phyloP scores from a whole-genome alignment of 164 flowering plant genomes.

The Aristolochia californica region DNA sequence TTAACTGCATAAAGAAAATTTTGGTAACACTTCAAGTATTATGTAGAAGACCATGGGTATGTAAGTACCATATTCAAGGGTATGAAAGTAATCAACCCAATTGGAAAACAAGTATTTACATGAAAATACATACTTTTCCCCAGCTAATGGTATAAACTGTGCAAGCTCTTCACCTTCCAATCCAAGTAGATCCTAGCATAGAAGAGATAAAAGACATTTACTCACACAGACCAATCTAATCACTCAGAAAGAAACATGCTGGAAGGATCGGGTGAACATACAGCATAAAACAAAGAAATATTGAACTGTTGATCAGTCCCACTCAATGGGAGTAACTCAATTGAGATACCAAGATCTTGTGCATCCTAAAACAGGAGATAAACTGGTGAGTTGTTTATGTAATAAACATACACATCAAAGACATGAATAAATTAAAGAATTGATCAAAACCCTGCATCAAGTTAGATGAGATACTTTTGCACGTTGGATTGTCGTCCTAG shows the following conservation, averaged over 20 bases:
- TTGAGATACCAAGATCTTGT: constrained; percentile 85
- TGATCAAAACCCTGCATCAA: not conserved
- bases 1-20: too few species aligned
- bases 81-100: too few species aligned
- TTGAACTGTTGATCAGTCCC: constrained; percentile 54
- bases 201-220: not conserved
- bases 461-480: constrained; percentile 49
- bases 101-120: not conserved
- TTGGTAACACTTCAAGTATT: too few species aligned
- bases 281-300: constrained; percentile 61
- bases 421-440: not conserved
- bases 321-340: constrained; percentile 82
- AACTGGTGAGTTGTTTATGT: not conserved
- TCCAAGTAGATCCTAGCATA: constrained; percentile 63
- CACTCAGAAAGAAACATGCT: not conserved
- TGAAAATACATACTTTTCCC: constrained; percentile 23
- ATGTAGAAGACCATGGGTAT: too few species aligned
- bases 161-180: constrained; percentile 48
- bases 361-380: constrained; percentile 58
- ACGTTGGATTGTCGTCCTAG: constrained; percentile 79
- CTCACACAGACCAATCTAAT: not conserved
- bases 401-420: not conserved
- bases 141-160: constrained; percentile 51
- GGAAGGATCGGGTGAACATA: constrained; percentile 20
- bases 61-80: too few species aligned